Conservation (phyloP, 345 rosid species). For the Litchi chinensis region DNA sequence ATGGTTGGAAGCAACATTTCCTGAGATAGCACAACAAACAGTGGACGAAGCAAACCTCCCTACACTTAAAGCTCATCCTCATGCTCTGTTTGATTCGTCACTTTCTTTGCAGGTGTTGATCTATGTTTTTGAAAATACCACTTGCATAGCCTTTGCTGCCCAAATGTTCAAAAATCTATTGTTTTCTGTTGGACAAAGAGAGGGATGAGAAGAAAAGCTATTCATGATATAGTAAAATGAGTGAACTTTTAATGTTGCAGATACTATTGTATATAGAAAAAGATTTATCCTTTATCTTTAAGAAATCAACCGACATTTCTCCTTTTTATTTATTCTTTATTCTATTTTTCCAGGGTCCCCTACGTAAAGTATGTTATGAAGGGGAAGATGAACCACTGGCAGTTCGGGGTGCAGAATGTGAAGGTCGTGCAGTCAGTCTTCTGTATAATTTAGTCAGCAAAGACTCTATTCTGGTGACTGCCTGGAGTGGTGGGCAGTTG, state of each 20-base stretch:
- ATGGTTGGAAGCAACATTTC: conserved; percentile 95
- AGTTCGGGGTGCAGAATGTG: conserved; percentile 62
- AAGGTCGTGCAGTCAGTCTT: conserved; percentile 83
- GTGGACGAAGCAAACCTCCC: conserved; percentile 45
- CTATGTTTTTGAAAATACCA: conserved; percentile 6
- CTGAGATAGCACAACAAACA: conserved; percentile 64
- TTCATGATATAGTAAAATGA: not conserved
- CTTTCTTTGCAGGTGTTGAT: conserved; percentile 81
- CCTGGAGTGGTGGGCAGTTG: conserved; percentile 96
- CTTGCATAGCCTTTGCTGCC: not conserved
- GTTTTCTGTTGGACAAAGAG: not conserved
- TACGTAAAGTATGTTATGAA: conserved; percentile 56
- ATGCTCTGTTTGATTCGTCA: conserved; percentile 82
- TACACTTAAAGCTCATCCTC: conserved; percentile 66
- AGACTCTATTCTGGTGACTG: conserved; percentile 90
- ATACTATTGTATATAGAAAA: not conserved
- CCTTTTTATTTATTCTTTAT: not conserved
- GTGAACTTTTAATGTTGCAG: not conserved
- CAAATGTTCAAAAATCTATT: not conserved
- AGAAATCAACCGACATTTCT: conserved; percentile 1
- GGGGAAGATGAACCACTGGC: conserved; percentile 59
- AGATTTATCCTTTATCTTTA: not conserved
- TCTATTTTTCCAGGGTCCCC: conserved; percentile 66
- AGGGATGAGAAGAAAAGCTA: not conserved
- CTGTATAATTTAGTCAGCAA: conserved; percentile 81